Percentiles rank a stretch among this genome's conserved stretches.
Conservation (phyloP, 2,329 filamentous ascomycete species). For the Septoria petroselini region DNA sequence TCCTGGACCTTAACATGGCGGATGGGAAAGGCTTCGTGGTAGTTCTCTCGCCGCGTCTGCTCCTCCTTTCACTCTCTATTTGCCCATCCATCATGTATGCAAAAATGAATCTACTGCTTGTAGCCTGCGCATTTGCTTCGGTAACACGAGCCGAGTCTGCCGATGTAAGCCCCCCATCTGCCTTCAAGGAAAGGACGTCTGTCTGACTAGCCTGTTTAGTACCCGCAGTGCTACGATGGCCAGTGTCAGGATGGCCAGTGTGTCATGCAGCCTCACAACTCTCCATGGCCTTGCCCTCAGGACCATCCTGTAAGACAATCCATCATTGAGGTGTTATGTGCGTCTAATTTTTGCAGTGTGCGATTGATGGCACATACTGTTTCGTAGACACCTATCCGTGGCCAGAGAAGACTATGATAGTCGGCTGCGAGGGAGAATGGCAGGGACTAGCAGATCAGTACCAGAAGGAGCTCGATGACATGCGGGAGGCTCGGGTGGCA, state of each 20-base stretch:
- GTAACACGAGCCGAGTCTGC: neutral
- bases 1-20: neutral
- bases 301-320: constrained; percentile 1
- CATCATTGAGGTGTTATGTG: too few species aligned
- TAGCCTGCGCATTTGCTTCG: neutral
- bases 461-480: neutral
- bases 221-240: constrained; percentile 5
- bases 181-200: neutral
- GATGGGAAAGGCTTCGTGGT: neutral
- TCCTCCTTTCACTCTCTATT: neutral
- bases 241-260: neutral
- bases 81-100: neutral
- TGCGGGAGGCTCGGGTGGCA: neutral
- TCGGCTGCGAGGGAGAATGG: constrained; percentile 2
- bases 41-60: neutral
- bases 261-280: neutral
- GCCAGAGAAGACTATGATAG: neutral
- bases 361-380: neutral
- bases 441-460: neutral
- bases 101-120: neutral
- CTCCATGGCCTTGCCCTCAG: neutral
- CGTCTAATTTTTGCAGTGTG: neutral
- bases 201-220: neutral
- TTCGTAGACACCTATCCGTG: constrained; percentile 1
- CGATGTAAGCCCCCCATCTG: neutral